Evolutionary conservation across 1,284 basidiomycete species (phyloP).

Genomic region (Heterobasidion annosum): DNA sequence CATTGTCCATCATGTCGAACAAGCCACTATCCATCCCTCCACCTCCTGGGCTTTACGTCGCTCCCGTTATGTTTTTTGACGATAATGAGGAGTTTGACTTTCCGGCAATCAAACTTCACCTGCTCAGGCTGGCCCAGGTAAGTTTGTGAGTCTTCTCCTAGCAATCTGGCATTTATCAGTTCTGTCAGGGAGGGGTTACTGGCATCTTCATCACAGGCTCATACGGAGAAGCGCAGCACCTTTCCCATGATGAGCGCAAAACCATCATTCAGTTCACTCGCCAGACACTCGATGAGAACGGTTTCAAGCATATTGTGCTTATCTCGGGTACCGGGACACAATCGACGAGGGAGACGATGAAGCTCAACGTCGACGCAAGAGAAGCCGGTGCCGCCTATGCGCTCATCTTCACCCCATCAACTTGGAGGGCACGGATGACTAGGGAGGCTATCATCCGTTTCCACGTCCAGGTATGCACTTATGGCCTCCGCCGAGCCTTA

Average conservation of each 20-base stretch:
- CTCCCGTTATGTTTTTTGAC: no score
- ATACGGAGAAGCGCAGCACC: constrained; percentile 74
- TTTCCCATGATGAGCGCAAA: constrained; percentile 63
- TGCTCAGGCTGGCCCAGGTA: no score
- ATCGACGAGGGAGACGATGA: constrained; percentile 76
- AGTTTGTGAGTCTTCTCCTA: no score
- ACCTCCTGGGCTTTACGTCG: no score
- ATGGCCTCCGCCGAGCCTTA: not conserved
- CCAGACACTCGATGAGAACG: constrained; percentile 65
- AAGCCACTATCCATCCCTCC: no score
- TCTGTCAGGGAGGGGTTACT: constrained; percentile 50
- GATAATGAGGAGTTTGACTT: no score
- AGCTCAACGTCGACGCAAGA: constrained; percentile 70
- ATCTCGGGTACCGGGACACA: constrained; percentile 83
- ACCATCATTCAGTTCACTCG: constrained; percentile 58
- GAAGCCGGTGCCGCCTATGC: constrained; percentile 75
- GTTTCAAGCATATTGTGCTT: constrained; percentile 59
- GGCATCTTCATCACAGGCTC: constrained; percentile 72
- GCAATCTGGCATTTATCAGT: no score
- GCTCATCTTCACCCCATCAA: constrained; percentile 64
- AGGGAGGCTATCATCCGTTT: constrained; percentile 53
- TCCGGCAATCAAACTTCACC: no score
- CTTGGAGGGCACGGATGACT: constrained; percentile 59
- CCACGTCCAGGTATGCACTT: constrained; percentile 42
- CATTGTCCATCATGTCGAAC: no score